Evolutionary conservation across 2,329 filamentous ascomycete species (phyloP), one percentile per base, ranked within the genome.

Genomic region (Aspergillus melleus): DNA sequence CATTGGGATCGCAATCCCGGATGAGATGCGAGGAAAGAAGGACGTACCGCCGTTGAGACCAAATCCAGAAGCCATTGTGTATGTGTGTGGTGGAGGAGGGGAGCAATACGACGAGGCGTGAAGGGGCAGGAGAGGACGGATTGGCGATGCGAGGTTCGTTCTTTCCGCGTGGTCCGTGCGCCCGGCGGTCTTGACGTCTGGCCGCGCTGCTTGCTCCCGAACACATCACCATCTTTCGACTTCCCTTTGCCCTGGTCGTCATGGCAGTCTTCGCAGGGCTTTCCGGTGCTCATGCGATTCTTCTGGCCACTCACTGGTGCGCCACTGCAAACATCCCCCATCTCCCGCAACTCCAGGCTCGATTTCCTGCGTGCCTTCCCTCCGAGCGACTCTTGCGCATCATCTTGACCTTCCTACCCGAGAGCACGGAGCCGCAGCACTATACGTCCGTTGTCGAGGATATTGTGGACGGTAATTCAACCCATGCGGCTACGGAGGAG

Each of bases 381-480:
- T 72, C 82, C 6, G 82, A 83, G 61, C 78, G 86, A 16, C 71
- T 85, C 55, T 78, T 88, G 61, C 83, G 83, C 61, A 84, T 89
- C 54, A 73, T 88, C 55, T 76, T 88, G 62, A 86, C 84, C 58
- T 88, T 83, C 66, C 78, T 88, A n/a, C 86, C 86, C 20, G 84
- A 87, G 69, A 83, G 80, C 63, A 71, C 77, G 30, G 81, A 84
- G 22, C 84, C 86, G 3, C 72, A 75, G 5, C 70, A 74, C 30
- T 86, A 87, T 64, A 72, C 74, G 22, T 68, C 74, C 29, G 82
- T 81, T 59, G 73, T 84, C 24, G 72, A 80, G 62, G 77, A 81
- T 58, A 76, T 86, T 60, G 75, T 73, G 11, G 76, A 76, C 2
- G 71, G 72, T 70, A 58, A 70, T 66, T 32, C 32, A 4, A 57